phyloP scores from a whole-genome alignment of 129 eudicot species.

The Centrapalus pauciflorus region DNA sequence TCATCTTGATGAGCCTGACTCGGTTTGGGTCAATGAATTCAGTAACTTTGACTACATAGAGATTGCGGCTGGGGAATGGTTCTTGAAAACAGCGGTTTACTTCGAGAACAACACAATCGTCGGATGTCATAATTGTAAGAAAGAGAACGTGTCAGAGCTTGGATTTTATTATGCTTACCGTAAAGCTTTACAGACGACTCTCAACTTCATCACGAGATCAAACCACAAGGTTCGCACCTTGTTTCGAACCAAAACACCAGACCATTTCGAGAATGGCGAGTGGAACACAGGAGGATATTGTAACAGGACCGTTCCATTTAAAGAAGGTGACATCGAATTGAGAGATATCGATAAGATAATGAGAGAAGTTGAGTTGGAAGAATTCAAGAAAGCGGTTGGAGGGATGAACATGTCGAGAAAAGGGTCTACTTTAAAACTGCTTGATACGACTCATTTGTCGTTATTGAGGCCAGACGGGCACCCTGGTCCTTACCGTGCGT shows the following conservation, averaged over 20 bases:
- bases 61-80: slow-evolving; percentile 80
- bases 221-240: slow-evolving; percentile 46
- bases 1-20: slow-evolving; percentile 51
- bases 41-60: slow-evolving; percentile 49
- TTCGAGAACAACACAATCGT: slow-evolving; percentile 47
- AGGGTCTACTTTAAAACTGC: slow-evolving; percentile 42
- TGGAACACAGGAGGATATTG: slow-evolving; percentile 80
- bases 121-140: slow-evolving; percentile 65
- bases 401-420: not conserved
- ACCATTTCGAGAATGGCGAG: slow-evolving; percentile 81
- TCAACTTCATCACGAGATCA: slow-evolving; percentile 37
- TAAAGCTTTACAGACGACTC: slow-evolving; percentile 42
- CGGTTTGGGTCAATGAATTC: slow-evolving; percentile 45
- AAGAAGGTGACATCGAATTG: slow-evolving; percentile 47
- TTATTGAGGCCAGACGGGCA: slow-evolving; percentile 87
- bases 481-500: slow-evolving; percentile 66
- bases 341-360: slow-evolving; percentile 36
- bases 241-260: slow-evolving; percentile 64
- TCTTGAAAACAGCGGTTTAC: slow-evolving; percentile 65
- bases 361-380: slow-evolving; percentile 59
- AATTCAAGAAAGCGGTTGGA: slow-evolving; percentile 30
- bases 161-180: slow-evolving; percentile 60
- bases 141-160: slow-evolving; percentile 43
- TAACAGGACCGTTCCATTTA: slow-evolving; percentile 51
- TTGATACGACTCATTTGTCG: slow-evolving; percentile 58